These are phyloP conservation scores for Phytophthora multivora DNA, from an alignment of 352 stramenopile genomes.

Conservation along the genomic window DNA sequence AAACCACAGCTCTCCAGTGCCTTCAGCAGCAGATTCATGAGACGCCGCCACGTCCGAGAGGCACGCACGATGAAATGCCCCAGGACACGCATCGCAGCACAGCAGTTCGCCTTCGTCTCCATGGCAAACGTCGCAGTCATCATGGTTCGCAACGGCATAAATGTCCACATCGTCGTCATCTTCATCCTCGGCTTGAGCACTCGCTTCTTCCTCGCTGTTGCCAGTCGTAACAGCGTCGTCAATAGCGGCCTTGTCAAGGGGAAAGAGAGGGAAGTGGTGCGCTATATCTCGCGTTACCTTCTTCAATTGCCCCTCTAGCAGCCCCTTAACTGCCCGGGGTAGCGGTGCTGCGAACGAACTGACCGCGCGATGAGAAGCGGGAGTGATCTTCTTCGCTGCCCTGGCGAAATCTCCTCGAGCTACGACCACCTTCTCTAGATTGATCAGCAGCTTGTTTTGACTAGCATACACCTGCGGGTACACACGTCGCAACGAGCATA, in stretches of 20 bases:
- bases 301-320: slow-evolving; percentile 45
- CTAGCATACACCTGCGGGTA: slow-evolving; percentile 90
- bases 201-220: slow-evolving; percentile 2
- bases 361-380: slow-evolving; percentile 72
- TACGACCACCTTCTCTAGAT: slow-evolving; percentile 74
- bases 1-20: slow-evolving; percentile 44
- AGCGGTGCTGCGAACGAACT: slow-evolving; percentile 80
- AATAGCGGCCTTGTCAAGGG: slow-evolving; percentile 49
- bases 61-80: slow-evolving; percentile 63
- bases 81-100: slow-evolving; percentile 66
- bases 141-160: slow-evolving; percentile 61
- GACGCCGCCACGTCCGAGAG: slow-evolving; percentile 22
- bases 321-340: slow-evolving; percentile 55
- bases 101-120: slow-evolving; percentile 61
- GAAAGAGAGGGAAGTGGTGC: slow-evolving; percentile 68
- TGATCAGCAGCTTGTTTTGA: slow-evolving; percentile 78
- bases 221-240: slow-evolving; percentile 36
- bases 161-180: slow-evolving; percentile 73
- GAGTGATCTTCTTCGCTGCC: slow-evolving; percentile 82
- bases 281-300: slow-evolving; percentile 51
- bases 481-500: slow-evolving; percentile 86
- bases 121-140: slow-evolving; percentile 76
- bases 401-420: slow-evolving; percentile 72
- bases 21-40: slow-evolving; percentile 13
- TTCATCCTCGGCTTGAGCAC: slow-evolving; percentile 36